These are phyloP conservation scores for Oryza coarctata DNA, from an alignment of 176 grass and related monocot genomes.

Conservation along the genomic window DNA sequence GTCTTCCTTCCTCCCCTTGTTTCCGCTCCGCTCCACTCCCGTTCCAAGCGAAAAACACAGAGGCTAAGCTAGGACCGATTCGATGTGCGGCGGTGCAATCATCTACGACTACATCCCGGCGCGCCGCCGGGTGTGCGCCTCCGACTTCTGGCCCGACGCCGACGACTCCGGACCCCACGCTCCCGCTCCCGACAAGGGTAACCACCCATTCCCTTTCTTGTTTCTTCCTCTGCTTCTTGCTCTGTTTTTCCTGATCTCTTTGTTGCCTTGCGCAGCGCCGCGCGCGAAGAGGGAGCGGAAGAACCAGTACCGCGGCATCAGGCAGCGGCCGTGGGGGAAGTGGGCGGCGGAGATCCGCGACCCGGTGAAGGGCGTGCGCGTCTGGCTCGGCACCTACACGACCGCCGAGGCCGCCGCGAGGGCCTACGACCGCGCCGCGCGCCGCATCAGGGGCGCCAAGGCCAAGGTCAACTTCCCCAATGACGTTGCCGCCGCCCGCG, in stretches of 20 bases:
- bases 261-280: slow-evolving; percentile 9
- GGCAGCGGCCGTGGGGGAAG: slow-evolving; percentile 76
- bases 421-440: slow-evolving; percentile 84
- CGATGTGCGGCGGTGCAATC: slow-evolving; percentile 93
- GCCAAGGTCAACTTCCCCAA: slow-evolving; percentile 97
- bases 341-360: slow-evolving; percentile 93
- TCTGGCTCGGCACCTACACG: slow-evolving; percentile 92
- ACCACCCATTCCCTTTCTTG: neutral
- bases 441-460: slow-evolving; percentile 84
- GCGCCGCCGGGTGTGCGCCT: slow-evolving; percentile 21
- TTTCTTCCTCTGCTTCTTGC: neutral
- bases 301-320: slow-evolving; percentile 84
- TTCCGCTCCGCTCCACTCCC: neutral
- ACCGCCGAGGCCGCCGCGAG: slow-evolving; percentile 81
- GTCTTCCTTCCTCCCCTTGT: neutral
- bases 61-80: neutral
- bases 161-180: slow-evolving; percentile 16
- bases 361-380: slow-evolving; percentile 87
- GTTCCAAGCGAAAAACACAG: neutral
- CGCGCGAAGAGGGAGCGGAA: slow-evolving; percentile 55
- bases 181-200: slow-evolving; percentile 42
- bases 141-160: slow-evolving; percentile 62
- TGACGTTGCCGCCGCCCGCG: neutral
- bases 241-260: neutral
- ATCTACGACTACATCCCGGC: slow-evolving; percentile 81